Evolutionary conservation across 345 rosid genomes (phyloP).

Genomic region (Trapa incisa): DNA sequence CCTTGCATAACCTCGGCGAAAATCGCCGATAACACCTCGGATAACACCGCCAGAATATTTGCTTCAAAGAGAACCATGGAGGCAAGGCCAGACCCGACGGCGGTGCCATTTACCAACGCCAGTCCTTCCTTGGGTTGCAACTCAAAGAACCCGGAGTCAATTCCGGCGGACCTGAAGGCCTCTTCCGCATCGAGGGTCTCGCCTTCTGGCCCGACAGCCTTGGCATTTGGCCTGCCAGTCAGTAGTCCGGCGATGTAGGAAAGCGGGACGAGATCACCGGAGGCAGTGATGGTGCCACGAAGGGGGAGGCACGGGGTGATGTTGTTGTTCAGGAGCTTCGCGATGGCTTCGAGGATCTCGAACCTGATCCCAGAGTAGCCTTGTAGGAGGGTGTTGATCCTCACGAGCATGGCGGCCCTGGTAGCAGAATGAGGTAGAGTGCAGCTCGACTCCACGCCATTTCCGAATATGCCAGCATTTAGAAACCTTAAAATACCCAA

Average conservation of each 20-base stretch:
- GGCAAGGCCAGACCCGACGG: conserved; percentile 61
- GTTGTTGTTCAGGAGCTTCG: conserved; percentile 48
- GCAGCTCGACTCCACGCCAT: conserved; percentile 34
- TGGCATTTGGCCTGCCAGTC: conserved; percentile 45
- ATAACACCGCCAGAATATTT: conserved; percentile 22
- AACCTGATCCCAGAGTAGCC: conserved; percentile 70
- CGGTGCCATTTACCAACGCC: conserved; percentile 31
- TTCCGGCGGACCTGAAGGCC: conserved; percentile 34
- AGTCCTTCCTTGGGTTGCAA: no score
- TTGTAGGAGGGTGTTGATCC: conserved; percentile 69
- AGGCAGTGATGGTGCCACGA: no score
- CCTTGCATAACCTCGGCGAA: conserved; percentile 47
- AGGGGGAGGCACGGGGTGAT: conserved; percentile 3
- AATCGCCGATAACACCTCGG: conserved; percentile 32
- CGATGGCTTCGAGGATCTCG: conserved; percentile 53
- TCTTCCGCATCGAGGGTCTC: conserved; percentile 33
- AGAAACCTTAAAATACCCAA: conserved; percentile 31
- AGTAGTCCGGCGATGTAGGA: no score
- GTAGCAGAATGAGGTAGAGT: conserved; percentile 44
- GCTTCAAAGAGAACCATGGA: conserved; percentile 40
- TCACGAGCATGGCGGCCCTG: conserved; percentile 61
- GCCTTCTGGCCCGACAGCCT: conserved; percentile 42
- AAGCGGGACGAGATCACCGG: no score
- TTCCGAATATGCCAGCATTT: conserved; percentile 61
- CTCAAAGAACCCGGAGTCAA: conserved; percentile 32